Evolutionary conservation across 148 eudicot species (phyloP).

Genomic region (Camellia sinensis): DNA sequence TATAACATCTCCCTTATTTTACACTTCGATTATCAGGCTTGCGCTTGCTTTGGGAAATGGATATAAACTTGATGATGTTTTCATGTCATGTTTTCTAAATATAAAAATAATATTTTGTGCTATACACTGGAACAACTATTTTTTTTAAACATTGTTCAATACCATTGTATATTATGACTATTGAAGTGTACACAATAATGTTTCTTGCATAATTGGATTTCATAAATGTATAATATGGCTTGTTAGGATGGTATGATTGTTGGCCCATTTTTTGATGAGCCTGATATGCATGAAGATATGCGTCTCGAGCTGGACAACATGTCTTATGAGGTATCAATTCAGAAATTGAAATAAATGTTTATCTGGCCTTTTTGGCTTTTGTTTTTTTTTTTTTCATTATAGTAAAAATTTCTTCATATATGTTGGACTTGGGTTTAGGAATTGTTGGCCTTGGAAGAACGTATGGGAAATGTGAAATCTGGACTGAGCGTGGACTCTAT

Average conservation of each 20-base stretch:
- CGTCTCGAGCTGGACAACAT: constrained; percentile 1
- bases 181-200: background rate
- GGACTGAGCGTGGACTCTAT: constrained; percentile 46
- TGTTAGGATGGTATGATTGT: background rate
- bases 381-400: background rate
- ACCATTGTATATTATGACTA: background rate
- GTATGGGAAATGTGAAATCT: constrained; percentile 50
- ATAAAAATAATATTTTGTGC: too few species aligned
- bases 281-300: background rate
- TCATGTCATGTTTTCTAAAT: too few species aligned
- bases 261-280: background rate
- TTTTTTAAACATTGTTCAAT: too few species aligned
- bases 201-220: background rate
- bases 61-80: too few species aligned
- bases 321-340: constrained; percentile 4
- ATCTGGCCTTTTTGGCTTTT: too few species aligned
- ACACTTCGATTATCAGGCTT: too few species aligned
- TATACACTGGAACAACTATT: too few species aligned
- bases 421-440: constrained; percentile 28
- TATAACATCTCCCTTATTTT: too few species aligned
- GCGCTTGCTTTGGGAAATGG: too few species aligned
- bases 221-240: background rate
- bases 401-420: background rate
- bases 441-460: constrained; percentile 55
- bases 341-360: background rate